A percentile compares a stretch with the other conserved stretches of the same genome.
phyloP scores from a whole-genome alignment of 192 early-diverging fungal genomes.

The Coemansia sp. region DNA sequence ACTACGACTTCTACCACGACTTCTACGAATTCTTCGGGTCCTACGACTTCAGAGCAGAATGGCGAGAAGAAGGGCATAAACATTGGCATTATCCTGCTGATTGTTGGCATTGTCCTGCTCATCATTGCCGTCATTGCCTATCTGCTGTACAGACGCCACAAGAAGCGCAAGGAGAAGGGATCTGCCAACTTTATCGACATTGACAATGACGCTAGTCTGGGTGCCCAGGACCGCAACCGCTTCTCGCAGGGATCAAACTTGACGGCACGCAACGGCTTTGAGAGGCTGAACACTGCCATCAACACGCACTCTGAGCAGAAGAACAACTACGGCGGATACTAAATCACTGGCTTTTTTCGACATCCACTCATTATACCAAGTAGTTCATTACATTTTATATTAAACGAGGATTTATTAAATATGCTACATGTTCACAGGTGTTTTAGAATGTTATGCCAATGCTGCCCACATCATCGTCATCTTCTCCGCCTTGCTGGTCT shows the following conservation, averaged over 20 bases:
- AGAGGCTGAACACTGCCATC: neutral
- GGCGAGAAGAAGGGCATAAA: conserved; percentile 15
- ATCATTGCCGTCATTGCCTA: conserved; percentile 18
- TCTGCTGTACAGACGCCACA: conserved; percentile 24
- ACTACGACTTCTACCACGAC: neutral
- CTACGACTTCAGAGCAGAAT: neutral
- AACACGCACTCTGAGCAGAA: neutral
- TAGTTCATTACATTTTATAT: conserved; percentile 11
- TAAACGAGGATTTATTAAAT: no score
- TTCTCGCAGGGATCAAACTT: neutral
- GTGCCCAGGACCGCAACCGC: neutral
- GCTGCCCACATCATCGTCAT: conserved; percentile 6
- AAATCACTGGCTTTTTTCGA: neutral
- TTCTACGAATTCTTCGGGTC: neutral
- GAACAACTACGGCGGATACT: neutral
- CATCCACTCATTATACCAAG: conserved; percentile 2
- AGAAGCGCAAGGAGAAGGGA: conserved; percentile 13
- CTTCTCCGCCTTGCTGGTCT: conserved; percentile 22
- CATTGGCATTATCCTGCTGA: conserved; percentile 24
- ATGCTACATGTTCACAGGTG: neutral
- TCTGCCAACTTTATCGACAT: conserved; percentile 4
- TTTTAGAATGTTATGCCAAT: neutral
- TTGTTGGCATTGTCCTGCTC: conserved; percentile 21
- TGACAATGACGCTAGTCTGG: neutral
- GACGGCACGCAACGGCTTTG: neutral